Evolutionary conservation across 1,284 basidiomycete species (phyloP), one percentile per base, ranked within the genome.

Genomic region (Polyporus tsugae): DNA sequence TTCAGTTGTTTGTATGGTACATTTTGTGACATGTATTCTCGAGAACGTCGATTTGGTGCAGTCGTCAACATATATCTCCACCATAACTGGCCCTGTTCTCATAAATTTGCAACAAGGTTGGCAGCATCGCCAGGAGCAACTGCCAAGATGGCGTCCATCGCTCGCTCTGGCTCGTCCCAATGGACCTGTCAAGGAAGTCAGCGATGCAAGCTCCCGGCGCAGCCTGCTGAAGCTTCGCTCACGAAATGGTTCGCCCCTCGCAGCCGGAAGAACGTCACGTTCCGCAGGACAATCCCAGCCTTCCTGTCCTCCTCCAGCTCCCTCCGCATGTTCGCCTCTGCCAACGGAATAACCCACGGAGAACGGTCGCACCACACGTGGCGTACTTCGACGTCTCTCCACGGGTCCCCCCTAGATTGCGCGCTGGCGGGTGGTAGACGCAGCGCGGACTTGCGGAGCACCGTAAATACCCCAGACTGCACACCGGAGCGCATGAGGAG

Each of bases 341-440:
- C 42, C 44, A 49, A 53, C 33, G 6, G 44, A 42, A 68, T 63
- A 39, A 70, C 62, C 69, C 69, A 72, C 11, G 62, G 33, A 6
- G 71, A 68, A 5, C 36, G 60, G 46, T 70, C 67, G 60, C 66
- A 53, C 71, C 68, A 72, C 52, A 72, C 7, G 4, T 62, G 58
- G 10, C 68, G 64, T 5, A 72, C 60, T 36, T 70, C 65, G 39
- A 69, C 63, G 4, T 55, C 39, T 7, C 59, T 29, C 68, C 66
- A 68, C n/a, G 66, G 58, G 42, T 57, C 59, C 19, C 62, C 69
- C 9, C 55, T 64, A 2, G 29, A 33, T 2, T 33, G 35, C 2
- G 41, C 33, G 5, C 52, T 41, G 22, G 33, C n/a, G 10, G 41
- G 44, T 11, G 58, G 38, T 0, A 60, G 38, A 4, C 58, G 58